phyloP scores from a whole-genome alignment of 2,329 filamentous ascomycete genomes.

The Xylariaceae sp. region DNA sequence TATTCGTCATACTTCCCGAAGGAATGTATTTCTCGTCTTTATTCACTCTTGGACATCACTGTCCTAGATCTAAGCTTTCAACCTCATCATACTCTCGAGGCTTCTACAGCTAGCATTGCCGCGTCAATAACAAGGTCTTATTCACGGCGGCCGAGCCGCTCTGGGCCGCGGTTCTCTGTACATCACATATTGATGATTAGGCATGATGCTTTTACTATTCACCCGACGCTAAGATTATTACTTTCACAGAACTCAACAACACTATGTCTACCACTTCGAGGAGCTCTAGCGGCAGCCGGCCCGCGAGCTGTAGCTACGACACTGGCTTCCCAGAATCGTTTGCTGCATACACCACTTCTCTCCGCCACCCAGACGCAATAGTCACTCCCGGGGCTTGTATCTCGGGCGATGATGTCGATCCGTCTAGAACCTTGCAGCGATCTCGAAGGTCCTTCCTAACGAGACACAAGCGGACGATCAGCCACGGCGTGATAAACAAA shows the following conservation, averaged over 20 bases:
- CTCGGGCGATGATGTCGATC: conserved; percentile 55
- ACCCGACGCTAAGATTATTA: conserved; percentile 20
- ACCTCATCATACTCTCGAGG: neutral
- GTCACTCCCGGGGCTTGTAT: conserved; percentile 60
- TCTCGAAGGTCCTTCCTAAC: conserved; percentile 51
- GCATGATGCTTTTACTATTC: conserved; percentile 11
- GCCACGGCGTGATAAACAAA: conserved; percentile 48
- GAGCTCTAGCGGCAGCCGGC: conserved; percentile 31
- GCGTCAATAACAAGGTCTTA: conserved; percentile 6
- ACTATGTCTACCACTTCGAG: conserved; percentile 34
- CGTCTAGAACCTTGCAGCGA: conserved; percentile 45
- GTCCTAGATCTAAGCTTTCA: neutral
- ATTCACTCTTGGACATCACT: neutral
- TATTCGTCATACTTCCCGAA: conserved; percentile 2
- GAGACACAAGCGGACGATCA: conserved; percentile 51
- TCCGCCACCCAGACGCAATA: conserved; percentile 65
- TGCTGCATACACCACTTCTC: conserved; percentile 57
- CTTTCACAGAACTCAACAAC: conserved; percentile 13
- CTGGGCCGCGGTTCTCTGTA: conserved; percentile 2
- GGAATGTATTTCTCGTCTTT: neutral
- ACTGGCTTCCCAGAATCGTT: conserved; percentile 41
- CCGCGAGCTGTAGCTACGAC: conserved; percentile 35
- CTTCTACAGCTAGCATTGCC: neutral
- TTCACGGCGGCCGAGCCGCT: conserved; percentile 7
- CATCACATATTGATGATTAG: neutral